These are phyloP conservation scores for Corylus avellana DNA, from an alignment of 306 rosid genomes.

Conservation along the genomic window DNA sequence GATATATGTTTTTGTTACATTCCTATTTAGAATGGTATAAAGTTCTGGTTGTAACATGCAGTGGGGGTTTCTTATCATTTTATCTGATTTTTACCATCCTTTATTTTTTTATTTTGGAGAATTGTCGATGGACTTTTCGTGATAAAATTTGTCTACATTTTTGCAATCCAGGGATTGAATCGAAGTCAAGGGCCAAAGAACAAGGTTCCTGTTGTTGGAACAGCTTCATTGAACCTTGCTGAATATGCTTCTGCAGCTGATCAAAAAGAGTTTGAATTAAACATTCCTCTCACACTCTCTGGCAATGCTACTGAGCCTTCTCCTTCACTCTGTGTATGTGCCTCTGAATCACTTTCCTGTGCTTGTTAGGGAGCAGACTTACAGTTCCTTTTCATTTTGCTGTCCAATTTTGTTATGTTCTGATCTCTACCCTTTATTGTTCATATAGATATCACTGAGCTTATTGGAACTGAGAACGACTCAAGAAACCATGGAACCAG, in stretches of 20 bases:
- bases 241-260: conserved; percentile 74
- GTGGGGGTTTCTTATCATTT: not conserved
- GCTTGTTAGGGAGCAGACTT: not conserved
- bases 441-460: conserved; percentile 72
- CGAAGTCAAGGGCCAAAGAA: conserved; percentile 72
- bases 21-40: not conserved
- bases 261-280: conserved; percentile 70
- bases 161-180: conserved; percentile 64
- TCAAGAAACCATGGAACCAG: conserved; percentile 65
- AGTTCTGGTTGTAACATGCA: not conserved
- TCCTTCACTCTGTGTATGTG: conserved; percentile 71
- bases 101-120: not conserved
- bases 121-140: not conserved
- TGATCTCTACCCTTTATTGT: not conserved
- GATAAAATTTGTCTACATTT: conserved; percentile 17
- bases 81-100: not conserved
- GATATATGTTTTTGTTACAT: not conserved
- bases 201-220: conserved; percentile 73
- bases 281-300: conserved; percentile 58
- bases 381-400: conserved; percentile 8
- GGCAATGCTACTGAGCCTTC: conserved; percentile 51
- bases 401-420: not conserved
- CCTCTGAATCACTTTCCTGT: not conserved
- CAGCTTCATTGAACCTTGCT: conserved; percentile 80
- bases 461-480: conserved; percentile 74